Evolutionary conservation across 2,329 filamentous ascomycete species (phyloP).

Genomic region (Colletotrichum tropicicola): DNA sequence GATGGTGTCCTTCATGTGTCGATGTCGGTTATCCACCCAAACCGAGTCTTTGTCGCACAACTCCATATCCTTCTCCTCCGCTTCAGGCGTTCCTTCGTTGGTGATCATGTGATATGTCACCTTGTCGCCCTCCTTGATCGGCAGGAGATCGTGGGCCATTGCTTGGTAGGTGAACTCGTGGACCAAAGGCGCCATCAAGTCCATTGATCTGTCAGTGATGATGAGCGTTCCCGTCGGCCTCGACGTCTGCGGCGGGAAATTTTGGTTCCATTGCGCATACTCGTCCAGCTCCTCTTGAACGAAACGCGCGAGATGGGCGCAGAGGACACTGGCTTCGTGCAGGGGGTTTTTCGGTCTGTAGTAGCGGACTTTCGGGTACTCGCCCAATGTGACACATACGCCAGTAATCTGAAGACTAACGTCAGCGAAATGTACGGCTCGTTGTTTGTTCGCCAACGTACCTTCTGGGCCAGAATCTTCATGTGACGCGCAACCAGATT

Average conservation of each 20-base stretch:
- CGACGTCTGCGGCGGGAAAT: conserved; percentile 82
- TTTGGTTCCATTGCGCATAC: conserved; percentile 84
- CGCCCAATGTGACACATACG: conserved; percentile 89
- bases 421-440: conserved; percentile 27
- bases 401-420: conserved; percentile 72
- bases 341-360: conserved; percentile 78
- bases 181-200: conserved; percentile 84
- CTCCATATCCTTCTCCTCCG: conserved; percentile 90
- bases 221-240: conserved; percentile 85
- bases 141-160: conserved; percentile 94
- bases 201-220: conserved; percentile 93
- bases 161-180: conserved; percentile 99
- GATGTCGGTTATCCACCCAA: conserved; percentile 93
- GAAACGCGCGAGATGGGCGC: conserved; percentile 87
- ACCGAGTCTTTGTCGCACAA: conserved; percentile 91
- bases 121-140: conserved; percentile 89
- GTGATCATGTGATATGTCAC: conserved; percentile 83
- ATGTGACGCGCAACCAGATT: conserved; percentile 84
- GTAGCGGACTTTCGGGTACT: conserved; percentile 93
- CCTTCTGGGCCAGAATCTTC: conserved; percentile 87
- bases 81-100: conserved; percentile 75
- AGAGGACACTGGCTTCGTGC: conserved; percentile 90
- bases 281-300: conserved; percentile 91
- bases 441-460: conserved; percentile 45
- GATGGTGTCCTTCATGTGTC: conserved; percentile 98